Percentiles rank a stretch among this genome's conserved stretches.
phyloP scores from a whole-genome alignment of 768 basidiomycete species.

The Phanerodontia chrysosporium region DNA sequence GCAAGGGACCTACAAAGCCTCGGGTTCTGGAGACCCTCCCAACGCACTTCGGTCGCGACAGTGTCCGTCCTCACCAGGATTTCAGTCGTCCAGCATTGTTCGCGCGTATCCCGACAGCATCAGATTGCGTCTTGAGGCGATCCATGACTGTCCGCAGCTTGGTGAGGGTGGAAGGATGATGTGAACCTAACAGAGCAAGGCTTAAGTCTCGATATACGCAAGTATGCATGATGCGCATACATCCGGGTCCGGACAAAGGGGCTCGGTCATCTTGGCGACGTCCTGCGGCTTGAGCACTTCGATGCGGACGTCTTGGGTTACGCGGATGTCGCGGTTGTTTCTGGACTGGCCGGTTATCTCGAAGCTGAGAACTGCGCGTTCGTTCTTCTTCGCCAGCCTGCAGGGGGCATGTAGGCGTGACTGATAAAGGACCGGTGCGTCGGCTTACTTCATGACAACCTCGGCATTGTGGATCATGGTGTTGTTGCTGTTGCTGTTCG shows the following conservation, averaged over 20 bases:
- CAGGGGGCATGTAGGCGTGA: neutral
- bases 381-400: constrained; percentile 75
- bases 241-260: constrained; percentile 82
- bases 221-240: too few relatives aligned
- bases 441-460: constrained; percentile 58
- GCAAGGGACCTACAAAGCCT: constrained; percentile 38
- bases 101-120: constrained; percentile 63
- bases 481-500: constrained; percentile 30
- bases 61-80: constrained; percentile 62
- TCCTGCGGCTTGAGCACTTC: constrained; percentile 77
- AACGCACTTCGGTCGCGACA: constrained; percentile 76
- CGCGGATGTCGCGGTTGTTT: constrained; percentile 58
- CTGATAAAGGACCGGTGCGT: neutral
- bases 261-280: constrained; percentile 68
- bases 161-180: constrained; percentile 67
- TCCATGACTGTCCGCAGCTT: constrained; percentile 80
- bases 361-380: constrained; percentile 72
- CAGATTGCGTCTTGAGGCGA: constrained; percentile 61
- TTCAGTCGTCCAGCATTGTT: constrained; percentile 57
- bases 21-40: constrained; percentile 71
- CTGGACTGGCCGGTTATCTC: constrained; percentile 65
- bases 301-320: constrained; percentile 79
- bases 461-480: constrained; percentile 53
- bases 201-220: neutral
- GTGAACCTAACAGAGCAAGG: constrained; percentile 52